Base-by-base conservation (phyloP, 2,329 filamentous ascomycete species). In the Grosmannia huntii region DNA sequence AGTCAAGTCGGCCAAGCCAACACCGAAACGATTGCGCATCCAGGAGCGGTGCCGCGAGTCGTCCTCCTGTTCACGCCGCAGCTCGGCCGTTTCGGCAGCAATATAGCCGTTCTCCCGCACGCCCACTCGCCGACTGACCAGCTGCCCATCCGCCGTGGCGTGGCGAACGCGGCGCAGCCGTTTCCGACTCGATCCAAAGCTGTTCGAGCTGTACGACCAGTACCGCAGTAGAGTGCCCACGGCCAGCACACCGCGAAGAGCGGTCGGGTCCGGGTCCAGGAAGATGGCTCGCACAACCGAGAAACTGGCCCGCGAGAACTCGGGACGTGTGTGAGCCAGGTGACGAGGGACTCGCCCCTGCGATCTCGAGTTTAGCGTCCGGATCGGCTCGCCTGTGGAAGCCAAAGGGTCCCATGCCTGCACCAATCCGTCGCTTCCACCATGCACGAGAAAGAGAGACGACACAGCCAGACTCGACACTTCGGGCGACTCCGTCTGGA, bases 351-450 rank as follows among this genome's bases (percentile, higher is more conserved):
- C 86, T 31, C 90, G 84, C 9, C 87, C 86, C 2, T 88, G 88
- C 63, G 92, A 90, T 16, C 87, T 84, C 3, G 90, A 89, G 67
- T 95, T 91, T 57, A 99, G 76, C 0, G 90, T 97, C 46, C 90
- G 84, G 56, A 97, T 80, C 0, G 94, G 89, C 23, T 86, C 83
- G 21, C 79, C 72, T 0, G 80, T 87, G 2, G 92, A 97, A 1
- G 86, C 89, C 53, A 99, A 75, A n/a, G 88, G 89, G 73, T 99
- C 94, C 94, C 94, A 99, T 6, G 90, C 89, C 70, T 97, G 94
- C 5, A 96, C 92, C 3, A 97, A 80, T 0, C 94, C 92, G 71
- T 99, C 94, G 64, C 88, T 96, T 28, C 94, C 94, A 55, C 94
- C 94, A 68, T 96, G 89, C 7, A 97, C 87, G 19, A 99, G 73